Base-by-base conservation (phyloP, 2,329 filamentous ascomycete genomes). In the Colletotrichum magnum region DNA sequence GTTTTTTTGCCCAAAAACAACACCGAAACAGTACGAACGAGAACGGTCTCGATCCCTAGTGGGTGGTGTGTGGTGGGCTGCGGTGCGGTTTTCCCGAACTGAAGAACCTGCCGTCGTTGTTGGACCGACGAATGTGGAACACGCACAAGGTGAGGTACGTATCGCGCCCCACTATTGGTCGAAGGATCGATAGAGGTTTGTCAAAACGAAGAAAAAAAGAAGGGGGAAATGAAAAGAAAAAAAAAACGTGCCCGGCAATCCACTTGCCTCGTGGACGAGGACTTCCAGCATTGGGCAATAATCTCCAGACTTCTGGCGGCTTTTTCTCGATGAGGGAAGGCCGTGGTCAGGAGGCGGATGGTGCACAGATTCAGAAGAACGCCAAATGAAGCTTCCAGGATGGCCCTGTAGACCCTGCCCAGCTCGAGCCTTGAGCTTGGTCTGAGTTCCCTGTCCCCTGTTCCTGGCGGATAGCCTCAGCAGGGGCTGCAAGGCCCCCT, bases 311-410 rank as follows among this genome's bases (percentile, higher is more conserved):
- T 43, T 43, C 13, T n/a, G 41, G 32, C 16, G 47, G 13, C 21
- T 50, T 50, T 12, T 50, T 18, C n/a, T 50, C 21, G 48, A 26
- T 39, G 57, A 26, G 24, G 59, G 41, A 62, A 47, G 43, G 47
- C 50, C 59, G 32, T 54, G 59, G 28, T 24, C 43, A 36, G 15
- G 15, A n/a, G 51, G 47, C 16, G n/a, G 28, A 36, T 58, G 43
- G n/a, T 15, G 45, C 45, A 36, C 32, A 36, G 18, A 18, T 18
- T 18, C 18, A 18, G 32, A 36, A 10, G 32, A 36, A 59, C 51
- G 32, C 52, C 28, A 24, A 24, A 43, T 53, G n/a, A 62, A 47
- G 41, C 24, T 62, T 62, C 59, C 50, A 26, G 59, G 59, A 47
- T 53, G 50, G n/a, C 21, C 59, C 59, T 54, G 48, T 26, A 21